Evolutionary conservation across 352 stramenopile genomes (phyloP), one percentile per base, ranked within the genome.

Genomic region (Globisporangium lucens): DNA sequence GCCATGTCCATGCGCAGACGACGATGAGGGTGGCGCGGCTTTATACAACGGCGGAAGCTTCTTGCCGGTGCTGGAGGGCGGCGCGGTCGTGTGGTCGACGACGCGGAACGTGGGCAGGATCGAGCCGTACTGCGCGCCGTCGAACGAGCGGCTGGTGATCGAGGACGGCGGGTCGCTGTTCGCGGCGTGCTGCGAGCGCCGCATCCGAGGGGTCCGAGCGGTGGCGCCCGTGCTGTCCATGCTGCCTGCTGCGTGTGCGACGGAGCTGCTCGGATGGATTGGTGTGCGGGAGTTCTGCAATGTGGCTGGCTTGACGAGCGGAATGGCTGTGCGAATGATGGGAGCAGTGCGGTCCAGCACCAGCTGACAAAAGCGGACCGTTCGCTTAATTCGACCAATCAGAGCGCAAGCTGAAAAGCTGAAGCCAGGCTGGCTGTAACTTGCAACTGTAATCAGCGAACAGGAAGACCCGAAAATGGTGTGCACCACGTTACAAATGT

Each of bases 141-240:
- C 78, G 49, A 75, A 83, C 22, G 73, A 75, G 60, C 75, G 75
- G 43, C 53, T 70, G 24, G 47, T 67, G 56, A 74, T 29, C 56
- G 52, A 63, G 9, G 77, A 85, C 22, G 75, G 69, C 1, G 52
- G 12, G 0, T 49, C 12, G 15, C 56, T 70, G n/a, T 58, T 71
- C 41, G 63, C 63, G 55, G 63, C 63, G 55, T 24, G 62, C 27
- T 24, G 49, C 49, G 74, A 76, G 29, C 77, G 79, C 35, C 78
- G 80, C 53, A 51, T 51, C 43, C 80, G 77, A 51, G 87, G 87
- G 47, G 87, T 95, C 58, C 85, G 79, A 22, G 79, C 83, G 24
- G 82, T 95, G 12, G 87, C 87, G 20, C 87, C 87, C 6, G 82
- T 89, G 78, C 83, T 92, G 77, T 95, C 85, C 87, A 95, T 95